Conservation (phyloP, 108 stramenopile genomes). For the Nitzschia sp. region DNA sequence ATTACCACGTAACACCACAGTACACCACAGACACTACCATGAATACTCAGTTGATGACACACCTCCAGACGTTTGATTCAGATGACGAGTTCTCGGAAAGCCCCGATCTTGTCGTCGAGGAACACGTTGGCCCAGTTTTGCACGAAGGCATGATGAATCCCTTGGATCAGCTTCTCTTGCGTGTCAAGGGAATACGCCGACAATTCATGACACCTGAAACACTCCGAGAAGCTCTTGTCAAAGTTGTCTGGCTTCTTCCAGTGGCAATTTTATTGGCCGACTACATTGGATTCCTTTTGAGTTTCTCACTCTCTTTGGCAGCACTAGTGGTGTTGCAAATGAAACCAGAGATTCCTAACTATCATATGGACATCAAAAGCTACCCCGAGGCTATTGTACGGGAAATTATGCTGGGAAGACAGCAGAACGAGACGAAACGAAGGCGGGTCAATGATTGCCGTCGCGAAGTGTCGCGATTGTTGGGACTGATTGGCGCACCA, state of each 20-base stretch:
- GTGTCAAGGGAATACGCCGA: background rate
- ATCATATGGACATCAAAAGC: constrained; percentile 12
- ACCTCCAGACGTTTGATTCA: constrained; percentile 16
- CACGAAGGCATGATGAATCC: constrained; percentile 1
- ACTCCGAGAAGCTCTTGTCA: constrained; percentile 1
- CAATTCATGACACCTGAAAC: constrained; percentile 1
- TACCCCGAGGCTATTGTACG: background rate
- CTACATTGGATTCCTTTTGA: background rate
- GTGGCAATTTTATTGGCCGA: constrained; percentile 1
- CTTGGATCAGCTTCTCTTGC: background rate
- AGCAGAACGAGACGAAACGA: background rate
- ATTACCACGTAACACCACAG: no score
- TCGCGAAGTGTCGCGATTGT: constrained; percentile 17
- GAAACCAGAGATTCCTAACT: constrained; percentile 1
- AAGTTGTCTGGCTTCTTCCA: background rate
- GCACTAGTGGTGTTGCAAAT: background rate
- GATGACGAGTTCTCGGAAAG: constrained; percentile 15
- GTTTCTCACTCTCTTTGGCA: background rate
- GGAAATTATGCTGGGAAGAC: background rate
- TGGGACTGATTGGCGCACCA: constrained; percentile 30
- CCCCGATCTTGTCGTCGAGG: background rate
- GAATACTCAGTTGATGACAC: constrained; percentile 23
- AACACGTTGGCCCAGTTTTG: constrained; percentile 1
- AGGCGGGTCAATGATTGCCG: constrained; percentile 18
- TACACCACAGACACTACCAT: background rate